phyloP scores from a whole-genome alignment of 1,284 basidiomycete species.

The Sanghuangporus baumii region DNA sequence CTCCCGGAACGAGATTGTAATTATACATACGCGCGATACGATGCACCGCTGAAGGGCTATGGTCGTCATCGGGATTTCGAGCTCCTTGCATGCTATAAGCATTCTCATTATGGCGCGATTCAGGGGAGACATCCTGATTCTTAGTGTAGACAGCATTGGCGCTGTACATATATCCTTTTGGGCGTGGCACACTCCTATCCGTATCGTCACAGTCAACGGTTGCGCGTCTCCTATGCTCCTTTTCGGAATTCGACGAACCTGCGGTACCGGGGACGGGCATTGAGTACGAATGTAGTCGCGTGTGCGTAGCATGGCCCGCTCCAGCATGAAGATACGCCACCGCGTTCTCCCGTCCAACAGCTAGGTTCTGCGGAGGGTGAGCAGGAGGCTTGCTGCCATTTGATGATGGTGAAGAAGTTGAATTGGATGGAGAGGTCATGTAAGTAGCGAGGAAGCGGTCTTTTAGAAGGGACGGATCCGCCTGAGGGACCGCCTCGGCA shows the following conservation, averaged over 20 bases:
- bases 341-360: neutral
- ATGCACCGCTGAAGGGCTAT: neutral
- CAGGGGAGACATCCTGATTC: neutral
- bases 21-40: neutral
- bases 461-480: constrained; percentile 14
- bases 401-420: constrained; percentile 8
- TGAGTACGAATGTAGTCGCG: constrained; percentile 1
- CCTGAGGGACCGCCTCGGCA: neutral
- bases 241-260: constrained; percentile 3
- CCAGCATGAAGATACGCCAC: neutral
- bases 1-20: neutral
- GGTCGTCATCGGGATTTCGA: neutral
- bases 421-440: constrained; percentile 4
- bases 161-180: constrained; percentile 16
- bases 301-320: neutral
- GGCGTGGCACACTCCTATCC: constrained; percentile 13
- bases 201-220: constrained; percentile 16
- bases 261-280: neutral
- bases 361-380: neutral
- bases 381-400: constrained; percentile 3
- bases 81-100: neutral
- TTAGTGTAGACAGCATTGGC: neutral
- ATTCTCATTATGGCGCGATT: neutral
- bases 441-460: constrained; percentile 11
- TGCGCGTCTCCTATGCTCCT: constrained; percentile 13